Evolutionary conservation across 495 filamentous ascomycete species (phyloP), one percentile per base, ranked within the genome.

Genomic region (Annulohypoxylon bovei): DNA sequence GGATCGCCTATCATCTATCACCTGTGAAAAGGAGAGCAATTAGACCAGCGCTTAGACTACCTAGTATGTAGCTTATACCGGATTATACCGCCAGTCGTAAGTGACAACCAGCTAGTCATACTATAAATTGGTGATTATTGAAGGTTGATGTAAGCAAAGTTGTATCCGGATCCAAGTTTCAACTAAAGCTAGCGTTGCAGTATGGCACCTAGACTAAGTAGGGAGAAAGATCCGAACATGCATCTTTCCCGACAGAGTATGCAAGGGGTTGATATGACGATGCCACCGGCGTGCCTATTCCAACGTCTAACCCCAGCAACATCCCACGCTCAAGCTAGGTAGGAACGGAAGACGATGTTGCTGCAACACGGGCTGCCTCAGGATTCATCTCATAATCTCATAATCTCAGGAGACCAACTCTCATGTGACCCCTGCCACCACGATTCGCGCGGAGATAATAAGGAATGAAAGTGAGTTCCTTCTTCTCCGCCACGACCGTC

Each of bases 381-480:
- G 39, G 39, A 16, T 42, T 6, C 16, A 42, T 42, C 39, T 44
- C 37, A n/a, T 27, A 22, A 5, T 35, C 12, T 71, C 58, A 72
- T 22, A 52, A 70, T 55, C 65, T 74, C 16, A 76, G 62, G 27
- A 81, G 68, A 20, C 79, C 79, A 33, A 86, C 84, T 42, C 83
- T 78, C 82, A 86, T 86, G 46, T 84, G 79, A n/a, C 84, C 84
- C 37, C 72, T 81, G 6, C 83, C 84, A 33, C 83, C 82, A 20
- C 84, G 76, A 61, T 87, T 87, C 18, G 82, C 83, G 9, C 84
- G 78, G 39, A 87, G 73, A 74, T 82, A 83, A 62, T 85, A 87
- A 18, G 84, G 84, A 35, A 87, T 75, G 72, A 85, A 84, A 8
- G 72, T 72, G 37, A 85, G 68, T 16, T 84, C 71, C 42, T 66